These are phyloP conservation scores for Neurospora sp. DNA, from an alignment of 2,329 filamentous ascomycete species.

Conservation along the genomic window DNA sequence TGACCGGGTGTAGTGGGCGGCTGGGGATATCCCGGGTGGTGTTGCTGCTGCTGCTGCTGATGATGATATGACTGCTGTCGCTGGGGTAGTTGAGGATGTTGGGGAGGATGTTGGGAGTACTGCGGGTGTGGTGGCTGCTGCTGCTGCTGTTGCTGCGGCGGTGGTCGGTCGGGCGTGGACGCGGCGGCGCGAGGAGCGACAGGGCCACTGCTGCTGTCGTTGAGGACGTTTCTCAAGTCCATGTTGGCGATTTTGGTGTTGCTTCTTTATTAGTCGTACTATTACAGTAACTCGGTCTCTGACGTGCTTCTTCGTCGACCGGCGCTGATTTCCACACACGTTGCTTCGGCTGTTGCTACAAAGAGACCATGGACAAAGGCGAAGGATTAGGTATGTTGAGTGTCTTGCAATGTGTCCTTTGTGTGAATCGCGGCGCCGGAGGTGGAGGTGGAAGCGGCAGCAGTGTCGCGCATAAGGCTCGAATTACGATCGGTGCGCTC, in stretches of 20 bases:
- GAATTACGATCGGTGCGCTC: background rate
- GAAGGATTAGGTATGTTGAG: background rate
- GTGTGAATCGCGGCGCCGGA: background rate
- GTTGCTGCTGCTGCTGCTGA: conserved; percentile 16
- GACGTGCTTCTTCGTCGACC: background rate
- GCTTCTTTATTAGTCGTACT: background rate
- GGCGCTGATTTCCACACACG: background rate
- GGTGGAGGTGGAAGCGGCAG: background rate
- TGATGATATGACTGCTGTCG: conserved; percentile 23
- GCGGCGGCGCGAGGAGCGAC: conserved; percentile 22
- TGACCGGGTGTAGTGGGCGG: conserved; percentile 28
- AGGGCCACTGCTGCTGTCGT: conserved; percentile 31
- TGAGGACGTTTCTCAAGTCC: conserved; percentile 46
- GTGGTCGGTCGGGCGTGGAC: conserved; percentile 18
- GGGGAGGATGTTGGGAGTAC: conserved; percentile 3
- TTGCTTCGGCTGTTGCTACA: background rate
- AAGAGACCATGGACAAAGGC: background rate
- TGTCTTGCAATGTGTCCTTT: background rate
- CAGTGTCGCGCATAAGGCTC: background rate
- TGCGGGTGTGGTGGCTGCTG: conserved; percentile 15
- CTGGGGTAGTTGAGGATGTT: conserved; percentile 15
- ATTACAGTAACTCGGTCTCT: background rate
- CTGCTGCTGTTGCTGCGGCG: conserved; percentile 20
- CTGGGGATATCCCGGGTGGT: conserved; percentile 13
- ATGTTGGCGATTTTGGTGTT: conserved; percentile 24